A percentile compares a stretch with the other conserved stretches of the same genome.
Conservation (phyloP, 805 yeast genomes). For the Crinitomyces ghanaensis region DNA sequence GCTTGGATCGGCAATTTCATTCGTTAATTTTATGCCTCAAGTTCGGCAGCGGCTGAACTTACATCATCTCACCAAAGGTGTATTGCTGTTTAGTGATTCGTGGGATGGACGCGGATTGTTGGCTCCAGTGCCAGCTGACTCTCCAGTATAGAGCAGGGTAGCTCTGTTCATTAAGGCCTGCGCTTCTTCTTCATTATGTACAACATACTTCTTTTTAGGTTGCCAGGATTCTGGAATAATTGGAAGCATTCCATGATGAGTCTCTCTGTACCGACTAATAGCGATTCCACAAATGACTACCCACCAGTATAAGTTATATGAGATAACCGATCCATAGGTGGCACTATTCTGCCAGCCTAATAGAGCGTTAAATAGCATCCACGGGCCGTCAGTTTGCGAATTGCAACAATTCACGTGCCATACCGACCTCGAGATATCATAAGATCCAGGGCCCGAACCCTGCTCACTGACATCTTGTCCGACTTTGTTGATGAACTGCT, state of each 20-base stretch:
- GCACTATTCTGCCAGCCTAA: constrained; percentile 94
- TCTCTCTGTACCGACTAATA: constrained; percentile 40
- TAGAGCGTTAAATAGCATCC: constrained; percentile 84
- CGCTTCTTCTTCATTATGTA: too few species aligned
- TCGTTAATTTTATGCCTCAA: too few species aligned
- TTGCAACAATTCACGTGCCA: constrained; percentile 97
- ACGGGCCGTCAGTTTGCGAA: constrained; percentile 81
- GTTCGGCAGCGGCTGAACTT: too few species aligned
- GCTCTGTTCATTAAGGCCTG: not conserved
- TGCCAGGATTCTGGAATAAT: constrained; percentile 53
- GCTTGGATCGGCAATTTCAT: too few species aligned
- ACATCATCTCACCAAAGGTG: constrained; percentile 11
- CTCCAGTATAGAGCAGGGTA: constrained; percentile 1
- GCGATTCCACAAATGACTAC: constrained; percentile 34
- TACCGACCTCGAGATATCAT: constrained; percentile 63
- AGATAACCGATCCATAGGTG: constrained; percentile 72
- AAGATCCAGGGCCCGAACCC: constrained; percentile 90
- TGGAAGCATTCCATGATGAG: constrained; percentile 48
- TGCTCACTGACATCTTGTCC: constrained; percentile 82
- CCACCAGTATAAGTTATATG: constrained; percentile 66
- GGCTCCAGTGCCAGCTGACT: constrained; percentile 1
- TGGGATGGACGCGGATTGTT: constrained; percentile 5
- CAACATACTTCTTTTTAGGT: constrained; percentile 3
- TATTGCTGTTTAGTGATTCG: constrained; percentile 9
- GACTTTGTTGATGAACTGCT: constrained; percentile 59